Base-by-base conservation (phyloP, 495 filamentous ascomycete species). In the Xylaria grammica region DNA sequence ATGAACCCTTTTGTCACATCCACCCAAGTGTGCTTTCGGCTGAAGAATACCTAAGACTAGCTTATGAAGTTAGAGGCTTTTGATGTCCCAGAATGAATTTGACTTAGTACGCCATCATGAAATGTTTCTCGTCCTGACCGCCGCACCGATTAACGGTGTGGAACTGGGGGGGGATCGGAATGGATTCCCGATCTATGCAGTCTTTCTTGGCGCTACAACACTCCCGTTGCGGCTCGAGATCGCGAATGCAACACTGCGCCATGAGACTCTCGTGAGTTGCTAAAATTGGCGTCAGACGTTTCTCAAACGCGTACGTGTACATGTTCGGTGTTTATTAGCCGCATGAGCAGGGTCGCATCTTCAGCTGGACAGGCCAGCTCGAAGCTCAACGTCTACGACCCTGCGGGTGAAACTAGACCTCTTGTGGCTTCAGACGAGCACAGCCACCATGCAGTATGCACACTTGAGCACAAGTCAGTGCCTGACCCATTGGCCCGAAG, bases 371-470 rank as follows among this genome's bases (percentile, higher is more conserved):
- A 46, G n/a, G 42, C 24, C 27, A n/a, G 17, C 30, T 24, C 34
- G 32, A 42, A 55, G 22, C 13, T 32, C 20, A 19, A 19, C 22
- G 52, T 30, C 32, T 32, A 30, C 40, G 32, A 7, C 17, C 9
- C 15, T 53, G 29, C 29, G 29, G 15, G 51, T 32, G 20, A 24
- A 36, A 36, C 51, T 53, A 53, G 30, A 22, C 51, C 30, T 29
- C 15, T 45, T 45, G 54, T 36, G 26, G 54, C 36, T 20, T 29
- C 15, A 57, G 3, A 45, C 10, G 8, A 32, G 40, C 55, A 32
- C 24, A 59, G 55, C 55, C 55, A 59, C 55, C 40, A 46, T 13
- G 24, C 36, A 22, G 51, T 4, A 36, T 36, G 5, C 51, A 24
- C 10, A 3, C 24, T 10, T 26, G 10, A 15, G 40, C 34, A 36